Conservation (phyloP, 768 basidiomycete species). For the Lactifluus pinguis region DNA sequence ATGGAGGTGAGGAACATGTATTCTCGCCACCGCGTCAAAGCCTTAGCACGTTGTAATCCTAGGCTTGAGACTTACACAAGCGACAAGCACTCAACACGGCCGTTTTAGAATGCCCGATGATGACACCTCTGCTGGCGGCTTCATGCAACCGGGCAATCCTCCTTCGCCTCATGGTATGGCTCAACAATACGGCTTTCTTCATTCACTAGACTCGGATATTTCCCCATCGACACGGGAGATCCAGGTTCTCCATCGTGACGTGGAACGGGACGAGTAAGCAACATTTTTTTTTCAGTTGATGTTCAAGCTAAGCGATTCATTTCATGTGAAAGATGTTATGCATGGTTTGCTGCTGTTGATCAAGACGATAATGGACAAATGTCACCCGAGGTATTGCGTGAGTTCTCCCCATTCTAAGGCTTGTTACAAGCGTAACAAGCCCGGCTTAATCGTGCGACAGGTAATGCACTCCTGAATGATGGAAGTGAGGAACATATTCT, state of each 20-base stretch:
- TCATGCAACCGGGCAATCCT: background rate
- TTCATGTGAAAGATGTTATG: background rate
- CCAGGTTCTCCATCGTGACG: background rate
- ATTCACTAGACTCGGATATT: background rate
- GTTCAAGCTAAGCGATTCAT: background rate
- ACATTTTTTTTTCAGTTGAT: background rate
- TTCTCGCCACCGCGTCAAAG: background rate
- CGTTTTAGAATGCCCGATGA: no score
- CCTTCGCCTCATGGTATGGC: background rate
- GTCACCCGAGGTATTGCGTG: conserved; percentile 5
- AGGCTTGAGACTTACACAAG: background rate
- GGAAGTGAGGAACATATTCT: background rate
- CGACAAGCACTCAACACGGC: background rate
- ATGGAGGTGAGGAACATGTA: background rate
- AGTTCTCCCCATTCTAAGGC: background rate
- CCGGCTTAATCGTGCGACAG: background rate
- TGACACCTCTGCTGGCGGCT: background rate
- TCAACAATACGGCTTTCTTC: background rate
- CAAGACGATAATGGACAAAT: conserved; percentile 2
- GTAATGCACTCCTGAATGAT: conserved; percentile 1
- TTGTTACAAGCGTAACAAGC: background rate
- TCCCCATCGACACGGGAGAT: background rate
- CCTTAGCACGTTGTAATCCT: background rate
- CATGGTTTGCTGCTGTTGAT: conserved; percentile 4
- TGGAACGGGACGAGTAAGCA: background rate